Conservation (phyloP, 2,329 filamentous ascomycete genomes). For the Cordyceps cateniannulata region DNA sequence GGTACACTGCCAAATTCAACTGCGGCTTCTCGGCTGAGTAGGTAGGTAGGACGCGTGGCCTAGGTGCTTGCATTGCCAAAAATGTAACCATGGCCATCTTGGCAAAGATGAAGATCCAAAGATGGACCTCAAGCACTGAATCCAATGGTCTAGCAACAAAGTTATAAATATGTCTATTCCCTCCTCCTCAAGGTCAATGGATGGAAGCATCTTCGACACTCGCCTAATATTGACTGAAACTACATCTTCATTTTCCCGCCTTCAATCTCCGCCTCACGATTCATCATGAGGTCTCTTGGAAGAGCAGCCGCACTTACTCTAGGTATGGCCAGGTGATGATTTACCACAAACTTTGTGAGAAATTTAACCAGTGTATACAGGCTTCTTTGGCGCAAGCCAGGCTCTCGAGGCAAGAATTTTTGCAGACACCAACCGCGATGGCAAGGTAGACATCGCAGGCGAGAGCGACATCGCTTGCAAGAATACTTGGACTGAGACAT, state of each 20-base stretch:
- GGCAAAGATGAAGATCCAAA: too few relatives aligned
- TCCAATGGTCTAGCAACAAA: too few relatives aligned
- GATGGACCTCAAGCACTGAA: too few relatives aligned
- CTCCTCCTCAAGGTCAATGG: too few relatives aligned
- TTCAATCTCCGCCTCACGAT: background rate
- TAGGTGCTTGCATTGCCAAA: too few relatives aligned
- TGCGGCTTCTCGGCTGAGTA: too few relatives aligned
- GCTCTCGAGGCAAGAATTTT: constrained; percentile 2
- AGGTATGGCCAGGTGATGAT: background rate
- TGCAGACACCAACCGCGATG: constrained; percentile 10
- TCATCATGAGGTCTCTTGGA: background rate
- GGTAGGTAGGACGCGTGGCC: too few relatives aligned
- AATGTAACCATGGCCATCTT: too few relatives aligned
- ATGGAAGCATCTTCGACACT: too few relatives aligned
- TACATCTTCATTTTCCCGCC: too few relatives aligned
- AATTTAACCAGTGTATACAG: background rate
- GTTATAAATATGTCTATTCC: too few relatives aligned
- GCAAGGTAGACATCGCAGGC: background rate
- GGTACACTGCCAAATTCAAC: too few relatives aligned
- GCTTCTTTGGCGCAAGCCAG: background rate
- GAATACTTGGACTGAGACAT: background rate
- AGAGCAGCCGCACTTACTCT: background rate
- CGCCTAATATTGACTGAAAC: background rate
- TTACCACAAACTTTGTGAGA: background rate
- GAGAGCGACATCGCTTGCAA: background rate